Evolutionary conservation across 2,329 filamentous ascomycete genomes (phyloP).

Genomic region (Phoma sp.): DNA sequence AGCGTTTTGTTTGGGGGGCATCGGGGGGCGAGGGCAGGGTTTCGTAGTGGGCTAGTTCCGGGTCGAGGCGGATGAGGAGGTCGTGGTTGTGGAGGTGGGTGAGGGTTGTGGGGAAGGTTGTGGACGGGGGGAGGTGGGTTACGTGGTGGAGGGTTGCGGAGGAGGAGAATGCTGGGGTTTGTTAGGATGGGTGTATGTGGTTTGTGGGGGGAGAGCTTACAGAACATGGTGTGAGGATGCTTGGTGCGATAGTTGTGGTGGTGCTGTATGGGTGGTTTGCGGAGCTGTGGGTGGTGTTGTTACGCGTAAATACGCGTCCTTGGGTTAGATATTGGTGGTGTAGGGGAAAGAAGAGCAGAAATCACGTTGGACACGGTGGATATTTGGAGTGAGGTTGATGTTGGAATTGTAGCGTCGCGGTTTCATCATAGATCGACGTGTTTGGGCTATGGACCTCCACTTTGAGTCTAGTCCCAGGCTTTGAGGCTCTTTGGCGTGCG

Average conservation of each 20-base stretch:
- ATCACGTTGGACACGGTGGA: neutral
- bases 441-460: neutral
- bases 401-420: slow-evolving; percentile 4
- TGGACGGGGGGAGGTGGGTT: slow-evolving; percentile 41
- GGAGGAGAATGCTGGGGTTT: slow-evolving; percentile 37
- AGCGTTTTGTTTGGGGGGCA: slow-evolving; percentile 39
- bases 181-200: slow-evolving; percentile 3
- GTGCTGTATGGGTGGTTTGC: neutral
- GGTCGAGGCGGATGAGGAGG: slow-evolving; percentile 47
- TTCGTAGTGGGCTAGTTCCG: slow-evolving; percentile 46
- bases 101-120: no score
- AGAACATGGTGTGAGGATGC: no score
- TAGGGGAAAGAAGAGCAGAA: neutral
- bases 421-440: slow-evolving; percentile 9
- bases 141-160: slow-evolving; percentile 44
- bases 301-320: neutral
- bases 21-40: slow-evolving; percentile 28
- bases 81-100: slow-evolving; percentile 49
- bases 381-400: neutral
- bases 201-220: slow-evolving; percentile 22
- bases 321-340: neutral
- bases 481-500: neutral
- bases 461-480: neutral
- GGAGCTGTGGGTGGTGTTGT: neutral
- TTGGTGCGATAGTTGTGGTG: no score